Percentiles rank a stretch among this genome's conserved stretches.
phyloP scores from a whole-genome alignment of 129 eudicot genomes.

The Flaveria linearis region DNA sequence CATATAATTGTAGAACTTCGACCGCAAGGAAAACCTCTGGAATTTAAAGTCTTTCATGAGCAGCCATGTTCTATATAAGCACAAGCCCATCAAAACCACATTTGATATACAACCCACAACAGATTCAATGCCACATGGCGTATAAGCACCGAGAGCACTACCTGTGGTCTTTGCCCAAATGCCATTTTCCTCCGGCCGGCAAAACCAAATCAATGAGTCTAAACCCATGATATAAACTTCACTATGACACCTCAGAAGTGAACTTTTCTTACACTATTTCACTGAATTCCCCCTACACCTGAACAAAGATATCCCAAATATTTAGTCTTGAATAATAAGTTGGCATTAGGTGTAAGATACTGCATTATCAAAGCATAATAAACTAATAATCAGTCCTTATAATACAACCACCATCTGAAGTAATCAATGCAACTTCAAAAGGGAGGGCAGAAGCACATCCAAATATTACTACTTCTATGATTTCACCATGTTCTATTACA shows the following conservation, averaged over 20 bases:
- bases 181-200: constrained; percentile 62
- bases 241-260: background rate
- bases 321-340: too few relatives aligned
- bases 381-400: too few relatives aligned
- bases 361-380: too few relatives aligned
- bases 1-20: too few relatives aligned
- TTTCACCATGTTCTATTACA: too few relatives aligned
- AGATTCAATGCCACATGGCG: constrained; percentile 64
- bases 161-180: constrained; percentile 59
- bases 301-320: constrained; percentile 15
- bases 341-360: too few relatives aligned
- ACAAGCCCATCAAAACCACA: constrained; percentile 50
- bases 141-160: constrained; percentile 68
- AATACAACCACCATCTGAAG: too few relatives aligned
- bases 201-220: constrained; percentile 62
- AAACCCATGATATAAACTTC: constrained; percentile 40
- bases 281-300: constrained; percentile 12
- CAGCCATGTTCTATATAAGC: constrained; percentile 64
- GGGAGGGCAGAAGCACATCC: too few relatives aligned
- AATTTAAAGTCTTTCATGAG: constrained; percentile 36
- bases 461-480: too few relatives aligned
- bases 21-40: too few relatives aligned
- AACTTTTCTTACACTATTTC: background rate
- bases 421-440: too few relatives aligned
- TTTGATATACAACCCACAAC: constrained; percentile 53